Percentiles rank a stretch among this genome's conserved stretches.
Evolutionary conservation across 108 stramenopile genomes (phyloP).

Genomic region (Epithemia pelagica): DNA sequence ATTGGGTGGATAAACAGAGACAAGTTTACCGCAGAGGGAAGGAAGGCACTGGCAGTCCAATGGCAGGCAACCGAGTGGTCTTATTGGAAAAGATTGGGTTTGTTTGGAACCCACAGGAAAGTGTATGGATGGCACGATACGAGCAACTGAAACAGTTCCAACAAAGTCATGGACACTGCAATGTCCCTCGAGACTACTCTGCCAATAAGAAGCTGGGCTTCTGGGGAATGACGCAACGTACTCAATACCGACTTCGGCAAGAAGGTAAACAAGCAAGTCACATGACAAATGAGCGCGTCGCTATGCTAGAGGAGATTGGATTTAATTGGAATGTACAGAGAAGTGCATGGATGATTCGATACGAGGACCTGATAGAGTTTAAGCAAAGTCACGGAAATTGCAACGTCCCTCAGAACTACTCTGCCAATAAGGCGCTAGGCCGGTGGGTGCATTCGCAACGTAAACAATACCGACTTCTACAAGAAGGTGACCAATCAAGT

Average conservation of each 20-base stretch:
- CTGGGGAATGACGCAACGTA: constrained; percentile 23
- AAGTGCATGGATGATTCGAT: no score
- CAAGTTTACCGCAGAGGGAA: background rate
- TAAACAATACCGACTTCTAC: no score
- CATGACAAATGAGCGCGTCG: constrained; percentile 14
- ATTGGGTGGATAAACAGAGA: constrained; percentile 30
- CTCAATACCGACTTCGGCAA: background rate
- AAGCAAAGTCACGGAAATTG: no score
- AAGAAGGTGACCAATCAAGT: no score
- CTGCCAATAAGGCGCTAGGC: no score
- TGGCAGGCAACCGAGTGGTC: constrained; percentile 22
- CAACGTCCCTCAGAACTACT: no score
- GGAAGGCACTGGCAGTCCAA: background rate
- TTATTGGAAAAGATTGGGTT: constrained; percentile 29
- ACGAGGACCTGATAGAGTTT: no score
- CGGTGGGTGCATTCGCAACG: no score
- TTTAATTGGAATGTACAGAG: constrained; percentile 29
- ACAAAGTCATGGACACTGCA: constrained; percentile 26
- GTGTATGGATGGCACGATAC: constrained; percentile 19
- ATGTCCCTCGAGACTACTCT: constrained; percentile 22
- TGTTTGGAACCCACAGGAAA: constrained; percentile 9
- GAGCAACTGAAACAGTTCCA: constrained; percentile 14
- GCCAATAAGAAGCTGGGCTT: constrained; percentile 18
- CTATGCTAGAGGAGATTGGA: constrained; percentile 12
- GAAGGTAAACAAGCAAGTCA: constrained; percentile 5